These are phyloP conservation scores for Dinochytrium kinnereticum DNA, from an alignment of 371 early-diverging fungal species.

Conservation along the genomic window DNA sequence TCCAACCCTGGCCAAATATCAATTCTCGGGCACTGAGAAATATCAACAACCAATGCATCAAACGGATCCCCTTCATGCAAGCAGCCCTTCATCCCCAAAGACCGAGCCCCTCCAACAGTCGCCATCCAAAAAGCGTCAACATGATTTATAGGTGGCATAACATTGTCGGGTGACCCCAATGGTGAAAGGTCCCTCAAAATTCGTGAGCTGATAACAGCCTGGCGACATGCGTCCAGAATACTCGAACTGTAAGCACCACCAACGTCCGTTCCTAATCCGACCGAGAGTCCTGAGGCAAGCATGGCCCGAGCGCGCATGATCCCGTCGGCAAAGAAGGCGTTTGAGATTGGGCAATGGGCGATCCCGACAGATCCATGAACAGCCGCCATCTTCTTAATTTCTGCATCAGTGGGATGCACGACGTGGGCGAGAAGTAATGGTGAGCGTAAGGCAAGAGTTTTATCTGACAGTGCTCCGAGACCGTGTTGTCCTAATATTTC, in stretches of 20 bases:
- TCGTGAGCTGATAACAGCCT: constrained; percentile 60
- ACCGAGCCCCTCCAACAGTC: constrained; percentile 23
- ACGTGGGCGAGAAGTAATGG: constrained; percentile 79
- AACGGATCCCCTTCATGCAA: constrained; percentile 17
- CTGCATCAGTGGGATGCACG: constrained; percentile 78
- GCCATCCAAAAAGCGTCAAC: constrained; percentile 33
- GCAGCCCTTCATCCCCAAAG: constrained; percentile 14
- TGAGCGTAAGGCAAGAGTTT: constrained; percentile 53
- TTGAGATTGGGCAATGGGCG: constrained; percentile 91
- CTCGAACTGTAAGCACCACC: constrained; percentile 86
- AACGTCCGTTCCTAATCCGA: constrained; percentile 92
- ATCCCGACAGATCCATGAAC: constrained; percentile 64
- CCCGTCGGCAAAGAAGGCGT: constrained; percentile 47
- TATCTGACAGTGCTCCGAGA: constrained; percentile 56
- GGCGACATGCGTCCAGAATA: constrained; percentile 83
- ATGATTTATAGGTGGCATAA: neutral
- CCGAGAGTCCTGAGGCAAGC: constrained; percentile 59
- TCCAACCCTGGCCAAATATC: constrained; percentile 10
- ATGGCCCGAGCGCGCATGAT: constrained; percentile 64
- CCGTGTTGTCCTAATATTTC: constrained; percentile 72
- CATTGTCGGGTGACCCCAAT: constrained; percentile 6
- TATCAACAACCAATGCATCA: constrained; percentile 29
- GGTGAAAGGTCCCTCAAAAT: constrained; percentile 14
- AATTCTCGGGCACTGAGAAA: neutral
- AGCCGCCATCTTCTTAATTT: constrained; percentile 65